Conservation (phyloP, 352 stramenopile genomes). For the Phytophthora cactorum region DNA sequence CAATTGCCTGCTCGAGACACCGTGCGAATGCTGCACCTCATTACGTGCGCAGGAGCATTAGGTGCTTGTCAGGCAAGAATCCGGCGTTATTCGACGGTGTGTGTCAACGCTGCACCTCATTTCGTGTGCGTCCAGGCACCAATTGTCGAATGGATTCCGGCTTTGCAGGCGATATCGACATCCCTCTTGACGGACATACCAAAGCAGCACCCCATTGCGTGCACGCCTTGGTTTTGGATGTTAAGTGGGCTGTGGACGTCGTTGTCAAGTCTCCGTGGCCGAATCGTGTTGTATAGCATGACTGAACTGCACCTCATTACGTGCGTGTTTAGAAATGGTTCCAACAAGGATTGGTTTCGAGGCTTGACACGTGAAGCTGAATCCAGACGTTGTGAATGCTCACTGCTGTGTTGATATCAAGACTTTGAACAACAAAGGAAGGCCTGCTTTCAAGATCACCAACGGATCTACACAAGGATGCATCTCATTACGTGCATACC, state of each 20-base stretch:
- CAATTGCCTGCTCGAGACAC: neutral
- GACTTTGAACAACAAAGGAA: slow-evolving; percentile 4
- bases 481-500: slow-evolving; percentile 14
- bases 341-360: slow-evolving; percentile 2
- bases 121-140: slow-evolving; percentile 6
- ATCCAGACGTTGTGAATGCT: slow-evolving; percentile 1
- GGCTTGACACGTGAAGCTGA: slow-evolving; percentile 10
- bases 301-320: slow-evolving; percentile 38
- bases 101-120: slow-evolving; percentile 28
- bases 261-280: slow-evolving; percentile 15
- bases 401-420: neutral
- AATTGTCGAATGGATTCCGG: slow-evolving; percentile 2
- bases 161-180: slow-evolving; percentile 5
- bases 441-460: neutral
- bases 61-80: slow-evolving; percentile 1
- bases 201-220: slow-evolving; percentile 34
- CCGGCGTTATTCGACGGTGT: slow-evolving; percentile 3
- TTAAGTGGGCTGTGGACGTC: slow-evolving; percentile 1
- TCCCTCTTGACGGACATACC: slow-evolving; percentile 3
- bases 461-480: neutral
- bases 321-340: slow-evolving; percentile 18
- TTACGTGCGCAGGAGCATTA: slow-evolving; percentile 18
- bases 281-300: slow-evolving; percentile 10
- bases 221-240: slow-evolving; percentile 7
- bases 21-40: slow-evolving; percentile 26